Percentiles rank a stretch among this genome's conserved stretches.
Conservation (phyloP, 257 asterid species). For the Cynanchum wilfordii region DNA sequence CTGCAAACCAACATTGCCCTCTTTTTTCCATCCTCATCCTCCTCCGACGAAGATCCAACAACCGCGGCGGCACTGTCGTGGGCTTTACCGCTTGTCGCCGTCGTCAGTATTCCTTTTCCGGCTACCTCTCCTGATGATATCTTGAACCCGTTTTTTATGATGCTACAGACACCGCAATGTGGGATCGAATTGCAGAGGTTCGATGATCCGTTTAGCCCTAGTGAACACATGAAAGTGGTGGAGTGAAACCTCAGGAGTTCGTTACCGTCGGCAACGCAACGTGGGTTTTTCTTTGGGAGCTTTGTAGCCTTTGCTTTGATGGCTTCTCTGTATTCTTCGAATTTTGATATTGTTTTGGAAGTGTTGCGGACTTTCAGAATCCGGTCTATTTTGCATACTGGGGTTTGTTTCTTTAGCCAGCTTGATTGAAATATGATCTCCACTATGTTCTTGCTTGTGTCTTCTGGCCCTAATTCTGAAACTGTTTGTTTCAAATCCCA, state of each 20-base stretch:
- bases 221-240: conserved; percentile 66
- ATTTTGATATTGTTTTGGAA: conserved; percentile 62
- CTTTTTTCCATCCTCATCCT: conserved; percentile 25
- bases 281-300: conserved; percentile 72
- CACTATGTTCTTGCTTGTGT: conserved; percentile 91
- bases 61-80: conserved; percentile 46
- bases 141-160: conserved; percentile 66
- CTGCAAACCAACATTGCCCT: conserved; percentile 90
- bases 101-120: conserved; percentile 58
- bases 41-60: conserved; percentile 15
- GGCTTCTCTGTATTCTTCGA: conserved; percentile 75
- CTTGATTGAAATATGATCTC: conserved; percentile 93
- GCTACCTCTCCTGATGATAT: conserved; percentile 27
- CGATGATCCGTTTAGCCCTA: conserved; percentile 80
- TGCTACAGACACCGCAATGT: conserved; percentile 50
- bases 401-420: conserved; percentile 70
- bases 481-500: conserved; percentile 29
- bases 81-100: conserved; percentile 77
- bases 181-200: conserved; percentile 72
- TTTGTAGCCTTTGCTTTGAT: conserved; percentile 66
- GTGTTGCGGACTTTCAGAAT: conserved; percentile 74
- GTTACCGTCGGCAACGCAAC: conserved; percentile 89
- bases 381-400: conserved; percentile 78
- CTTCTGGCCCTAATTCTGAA: conserved; percentile 73
- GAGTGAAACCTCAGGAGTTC: conserved; percentile 85